Conservation (phyloP, 2,329 filamentous ascomycete genomes). For the Scytalidium sp. region DNA sequence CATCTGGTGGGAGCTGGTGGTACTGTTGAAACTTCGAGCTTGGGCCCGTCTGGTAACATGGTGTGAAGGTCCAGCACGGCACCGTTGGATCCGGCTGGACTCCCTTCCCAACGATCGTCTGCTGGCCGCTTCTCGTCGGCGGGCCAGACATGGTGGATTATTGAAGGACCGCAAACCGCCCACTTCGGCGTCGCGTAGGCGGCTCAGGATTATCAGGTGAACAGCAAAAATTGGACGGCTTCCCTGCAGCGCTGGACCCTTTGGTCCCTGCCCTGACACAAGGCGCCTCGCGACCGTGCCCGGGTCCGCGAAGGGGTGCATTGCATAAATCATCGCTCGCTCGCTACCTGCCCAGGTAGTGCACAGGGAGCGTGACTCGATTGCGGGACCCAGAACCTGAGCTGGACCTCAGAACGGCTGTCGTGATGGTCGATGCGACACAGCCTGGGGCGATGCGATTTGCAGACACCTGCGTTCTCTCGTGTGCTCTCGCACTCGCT, state of each 20-base stretch:
- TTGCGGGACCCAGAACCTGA: not conserved
- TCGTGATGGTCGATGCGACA: no score
- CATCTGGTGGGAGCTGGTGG: no score
- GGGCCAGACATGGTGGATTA: not conserved
- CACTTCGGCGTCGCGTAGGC: not conserved
- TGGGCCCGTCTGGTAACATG: not conserved
- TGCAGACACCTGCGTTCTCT: no score
- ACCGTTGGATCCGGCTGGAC: no score
- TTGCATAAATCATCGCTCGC: no score
- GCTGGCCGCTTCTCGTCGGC: not conserved
- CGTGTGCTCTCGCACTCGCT: no score
- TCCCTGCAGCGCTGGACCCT: not conserved
- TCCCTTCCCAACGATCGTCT: not conserved
- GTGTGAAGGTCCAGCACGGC: not conserved
- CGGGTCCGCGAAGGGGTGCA: not conserved
- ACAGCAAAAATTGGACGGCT: not conserved
- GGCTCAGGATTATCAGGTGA: not conserved
- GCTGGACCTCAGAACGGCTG: not conserved
- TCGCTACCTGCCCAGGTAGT: not conserved
- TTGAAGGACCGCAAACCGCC: not conserved
- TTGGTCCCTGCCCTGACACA: not conserved
- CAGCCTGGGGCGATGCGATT: no score
- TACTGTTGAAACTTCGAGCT: no score
- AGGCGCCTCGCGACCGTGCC: not conserved
- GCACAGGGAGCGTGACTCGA: not conserved